phyloP scores from a whole-genome alignment of 2,329 filamentous ascomycete genomes.

The Aureobasidium sp. region DNA sequence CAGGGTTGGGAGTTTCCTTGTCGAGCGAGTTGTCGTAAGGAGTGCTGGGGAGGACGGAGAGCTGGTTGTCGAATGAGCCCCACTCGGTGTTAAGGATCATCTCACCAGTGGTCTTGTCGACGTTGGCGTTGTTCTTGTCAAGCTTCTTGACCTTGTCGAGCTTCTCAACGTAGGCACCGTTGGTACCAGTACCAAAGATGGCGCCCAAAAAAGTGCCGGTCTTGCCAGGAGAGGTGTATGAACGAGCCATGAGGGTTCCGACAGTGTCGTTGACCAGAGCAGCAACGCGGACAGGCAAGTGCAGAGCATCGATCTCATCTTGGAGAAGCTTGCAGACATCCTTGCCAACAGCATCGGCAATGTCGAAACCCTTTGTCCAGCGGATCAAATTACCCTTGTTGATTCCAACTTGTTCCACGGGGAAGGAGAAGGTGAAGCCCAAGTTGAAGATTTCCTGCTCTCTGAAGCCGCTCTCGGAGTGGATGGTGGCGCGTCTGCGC shows the following conservation, averaged over 20 bases:
- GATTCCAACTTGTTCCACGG: constrained; percentile 86
- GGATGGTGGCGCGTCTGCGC: constrained; percentile 54
- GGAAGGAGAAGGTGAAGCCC: constrained; percentile 99
- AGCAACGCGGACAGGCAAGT: constrained; percentile 85
- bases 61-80: constrained; percentile 94
- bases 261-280: constrained; percentile 97
- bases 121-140: constrained; percentile 33
- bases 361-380: constrained; percentile 99
- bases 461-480: constrained; percentile 49
- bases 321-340: constrained; percentile 91
- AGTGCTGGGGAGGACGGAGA: constrained; percentile 80
- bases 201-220: constrained; percentile 82
- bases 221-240: constrained; percentile 86
- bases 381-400: constrained; percentile 91
- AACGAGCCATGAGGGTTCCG: constrained; percentile 93
- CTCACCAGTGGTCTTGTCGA: constrained; percentile 69
- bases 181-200: constrained; percentile 96
- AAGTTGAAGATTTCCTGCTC: constrained; percentile 81
- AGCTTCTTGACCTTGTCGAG: constrained; percentile 75
- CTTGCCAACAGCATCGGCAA: constrained; percentile 85
- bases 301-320: constrained; percentile 75
- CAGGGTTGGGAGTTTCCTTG: constrained; percentile 74
- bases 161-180: constrained; percentile 96
- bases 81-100: constrained; percentile 99
- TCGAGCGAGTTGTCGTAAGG: constrained; percentile 75